These are phyloP conservation scores for Arxiozyma bovina DNA, from an alignment of 1,139 yeast species.

Conservation along the genomic window DNA sequence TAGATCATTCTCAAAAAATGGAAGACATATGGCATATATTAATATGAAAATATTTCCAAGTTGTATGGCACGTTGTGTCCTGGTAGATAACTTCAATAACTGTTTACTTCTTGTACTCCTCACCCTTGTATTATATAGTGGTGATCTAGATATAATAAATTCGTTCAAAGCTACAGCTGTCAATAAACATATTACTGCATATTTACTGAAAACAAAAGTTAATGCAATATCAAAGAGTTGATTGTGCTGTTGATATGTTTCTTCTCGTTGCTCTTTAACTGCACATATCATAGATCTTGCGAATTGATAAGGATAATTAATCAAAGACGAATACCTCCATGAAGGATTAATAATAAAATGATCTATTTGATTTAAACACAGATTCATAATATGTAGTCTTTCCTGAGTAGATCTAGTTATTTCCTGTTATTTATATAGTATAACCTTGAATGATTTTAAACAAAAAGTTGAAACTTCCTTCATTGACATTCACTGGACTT, in stretches of 20 bases:
- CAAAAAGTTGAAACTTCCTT: too few relatives aligned
- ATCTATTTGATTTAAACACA: neutral
- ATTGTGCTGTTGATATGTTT: conserved; percentile 6
- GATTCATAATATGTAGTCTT: neutral
- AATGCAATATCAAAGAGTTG: conserved; percentile 6
- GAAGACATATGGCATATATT: neutral
- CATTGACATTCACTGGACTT: neutral
- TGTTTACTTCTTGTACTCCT: neutral
- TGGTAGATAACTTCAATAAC: neutral
- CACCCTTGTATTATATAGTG: conserved; percentile 4
- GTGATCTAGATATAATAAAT: conserved; percentile 12
- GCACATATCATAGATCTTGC: conserved; percentile 17
- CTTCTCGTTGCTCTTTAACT: conserved; percentile 12
- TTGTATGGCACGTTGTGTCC: neutral
- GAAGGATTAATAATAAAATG: neutral
- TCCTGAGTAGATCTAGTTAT: neutral
- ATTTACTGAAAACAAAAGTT: conserved; percentile 18
- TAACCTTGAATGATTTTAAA: neutral
- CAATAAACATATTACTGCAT: conserved; percentile 17
- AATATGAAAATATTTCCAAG: neutral
- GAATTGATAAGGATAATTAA: conserved; percentile 19
- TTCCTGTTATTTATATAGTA: neutral
- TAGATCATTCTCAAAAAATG: neutral
- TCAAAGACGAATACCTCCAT: neutral
- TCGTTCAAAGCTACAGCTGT: conserved; percentile 20